Evolutionary conservation across 2,329 filamentous ascomycete genomes (phyloP).

Genomic region (Leptoxyphium fumago): DNA sequence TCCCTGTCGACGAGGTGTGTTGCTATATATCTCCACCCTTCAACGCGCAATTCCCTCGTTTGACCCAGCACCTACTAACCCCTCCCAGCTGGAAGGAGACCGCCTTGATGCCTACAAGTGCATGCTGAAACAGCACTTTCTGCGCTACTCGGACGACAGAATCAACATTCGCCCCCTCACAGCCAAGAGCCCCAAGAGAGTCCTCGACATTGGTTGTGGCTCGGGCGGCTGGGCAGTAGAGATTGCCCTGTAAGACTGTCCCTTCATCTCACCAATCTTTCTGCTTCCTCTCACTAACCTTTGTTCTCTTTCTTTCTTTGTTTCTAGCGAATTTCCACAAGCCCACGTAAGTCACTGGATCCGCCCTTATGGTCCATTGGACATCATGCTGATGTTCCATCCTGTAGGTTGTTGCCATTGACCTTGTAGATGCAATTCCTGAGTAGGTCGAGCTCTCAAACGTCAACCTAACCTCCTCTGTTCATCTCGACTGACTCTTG

Average conservation of each 20-base stretch:
- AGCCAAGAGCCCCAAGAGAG: constrained; percentile 29
- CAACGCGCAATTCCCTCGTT: neutral
- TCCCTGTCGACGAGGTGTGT: constrained; percentile 12
- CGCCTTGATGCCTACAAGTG: constrained; percentile 3
- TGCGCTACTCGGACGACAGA: constrained; percentile 4
- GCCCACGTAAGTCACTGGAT: constrained; percentile 30
- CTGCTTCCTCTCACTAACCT: no score
- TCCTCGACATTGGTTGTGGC: constrained; percentile 61
- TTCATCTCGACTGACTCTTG: neutral
- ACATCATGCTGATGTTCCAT: neutral
- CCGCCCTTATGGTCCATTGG: neutral
- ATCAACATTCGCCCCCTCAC: constrained; percentile 27
- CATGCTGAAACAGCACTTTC: constrained; percentile 6
- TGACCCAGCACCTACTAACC: constrained; percentile 1
- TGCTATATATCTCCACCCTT: neutral
- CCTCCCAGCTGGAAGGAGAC: neutral
- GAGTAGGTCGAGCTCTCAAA: neutral
- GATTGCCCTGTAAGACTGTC: constrained; percentile 53
- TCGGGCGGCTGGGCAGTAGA: constrained; percentile 88
- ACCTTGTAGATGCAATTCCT: constrained; percentile 5
- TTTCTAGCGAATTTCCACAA: constrained; percentile 36
- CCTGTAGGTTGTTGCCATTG: constrained; percentile 13
- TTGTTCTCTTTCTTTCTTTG: constrained; percentile 20
- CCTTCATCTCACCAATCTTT: neutral
- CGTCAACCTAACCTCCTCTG: constrained; percentile 1